Conservation (phyloP, 2,329 filamentous ascomycete species). For the Cladophialophora chaetospira region DNA sequence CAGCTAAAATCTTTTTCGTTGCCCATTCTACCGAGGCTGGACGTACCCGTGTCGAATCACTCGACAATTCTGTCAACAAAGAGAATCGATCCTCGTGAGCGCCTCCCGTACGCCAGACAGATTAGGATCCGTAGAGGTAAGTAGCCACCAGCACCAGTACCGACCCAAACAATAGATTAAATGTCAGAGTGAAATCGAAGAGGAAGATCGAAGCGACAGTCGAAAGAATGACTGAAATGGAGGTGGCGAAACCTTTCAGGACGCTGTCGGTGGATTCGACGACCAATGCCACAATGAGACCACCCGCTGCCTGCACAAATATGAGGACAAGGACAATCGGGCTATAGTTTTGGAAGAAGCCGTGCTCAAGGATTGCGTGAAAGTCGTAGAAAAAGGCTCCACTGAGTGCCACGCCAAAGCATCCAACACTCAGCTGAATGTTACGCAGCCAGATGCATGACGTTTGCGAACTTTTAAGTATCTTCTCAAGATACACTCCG, state of each 20-base stretch:
- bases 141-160: constrained; percentile 76
- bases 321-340: constrained; percentile 86
- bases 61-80: no score
- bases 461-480: constrained; percentile 77
- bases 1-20: no score
- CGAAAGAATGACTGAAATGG: constrained; percentile 84
- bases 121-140: constrained; percentile 88
- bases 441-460: constrained; percentile 92
- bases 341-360: constrained; percentile 95
- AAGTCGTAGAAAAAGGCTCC: constrained; percentile 87
- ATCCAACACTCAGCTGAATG: constrained; percentile 91
- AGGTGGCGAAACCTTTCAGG: constrained; percentile 89
- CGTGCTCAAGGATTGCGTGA: constrained; percentile 74
- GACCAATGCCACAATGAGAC: constrained; percentile 76
- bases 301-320: constrained; percentile 77
- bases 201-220: constrained; percentile 82
- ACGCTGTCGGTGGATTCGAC: constrained; percentile 86
- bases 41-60: no score
- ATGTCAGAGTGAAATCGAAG: constrained; percentile 65
- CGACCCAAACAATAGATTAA: constrained; percentile 79
- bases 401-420: constrained; percentile 81
- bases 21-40: no score
- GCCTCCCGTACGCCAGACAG: no score
- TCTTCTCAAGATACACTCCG: constrained; percentile 71
- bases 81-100: no score